Evolutionary conservation across 768 basidiomycete species (phyloP).

Genomic region (Tephrocybe sp.): DNA sequence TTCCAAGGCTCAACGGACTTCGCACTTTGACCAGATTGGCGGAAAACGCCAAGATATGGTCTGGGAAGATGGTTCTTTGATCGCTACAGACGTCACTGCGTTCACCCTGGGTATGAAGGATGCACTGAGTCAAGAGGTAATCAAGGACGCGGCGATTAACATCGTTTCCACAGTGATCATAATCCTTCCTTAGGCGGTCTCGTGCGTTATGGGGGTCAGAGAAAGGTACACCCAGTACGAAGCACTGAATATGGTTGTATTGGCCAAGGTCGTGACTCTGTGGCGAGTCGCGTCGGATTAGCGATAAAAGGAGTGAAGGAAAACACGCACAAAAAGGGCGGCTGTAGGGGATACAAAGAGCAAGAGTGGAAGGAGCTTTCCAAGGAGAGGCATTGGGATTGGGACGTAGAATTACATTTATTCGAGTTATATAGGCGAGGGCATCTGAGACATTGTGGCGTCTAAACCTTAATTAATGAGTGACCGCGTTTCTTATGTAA

Average conservation of each 20-base stretch:
- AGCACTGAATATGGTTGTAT: constrained; percentile 9
- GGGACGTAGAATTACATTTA: neutral
- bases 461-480: neutral
- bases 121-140: constrained; percentile 16
- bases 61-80: constrained; percentile 8
- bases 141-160: constrained; percentile 16
- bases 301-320: neutral
- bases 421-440: constrained; percentile 6
- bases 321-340: constrained; percentile 6
- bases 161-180: constrained; percentile 11
- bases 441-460: constrained; percentile 9
- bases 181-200: constrained; percentile 11
- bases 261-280: constrained; percentile 10
- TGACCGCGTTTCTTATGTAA: constrained; percentile 9
- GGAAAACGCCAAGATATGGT: constrained; percentile 15
- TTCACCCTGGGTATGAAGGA: constrained; percentile 9
- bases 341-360: constrained; percentile 10
- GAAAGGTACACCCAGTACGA: constrained; percentile 13
- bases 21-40: constrained; percentile 4
- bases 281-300: neutral
- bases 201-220: constrained; percentile 10
- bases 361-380: constrained; percentile 11
- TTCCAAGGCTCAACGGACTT: constrained; percentile 4
- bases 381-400: constrained; percentile 5
- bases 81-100: constrained; percentile 12